Evolutionary conservation across 2,329 filamentous ascomycete genomes (phyloP).

Genomic region (Penicillium carneum): DNA sequence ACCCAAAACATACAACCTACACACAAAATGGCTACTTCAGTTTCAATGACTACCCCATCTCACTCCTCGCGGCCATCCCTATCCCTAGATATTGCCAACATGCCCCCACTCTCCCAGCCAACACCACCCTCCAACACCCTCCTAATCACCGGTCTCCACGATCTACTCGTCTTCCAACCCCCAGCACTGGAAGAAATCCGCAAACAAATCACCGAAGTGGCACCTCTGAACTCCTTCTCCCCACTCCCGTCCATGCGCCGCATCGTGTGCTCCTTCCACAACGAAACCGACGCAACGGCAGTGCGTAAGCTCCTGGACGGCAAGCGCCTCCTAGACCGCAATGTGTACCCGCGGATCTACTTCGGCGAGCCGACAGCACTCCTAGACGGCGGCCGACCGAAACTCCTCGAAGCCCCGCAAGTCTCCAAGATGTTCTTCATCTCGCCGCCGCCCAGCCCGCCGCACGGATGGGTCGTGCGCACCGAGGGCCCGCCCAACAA

Average conservation of each 20-base stretch:
- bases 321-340: conserved; percentile 43
- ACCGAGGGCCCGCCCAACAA: conserved; percentile 71
- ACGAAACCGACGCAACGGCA: conserved; percentile 51
- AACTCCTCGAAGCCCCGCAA: conserved; percentile 64
- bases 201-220: conserved; percentile 51
- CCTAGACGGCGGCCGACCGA: conserved; percentile 45
- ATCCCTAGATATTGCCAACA: conserved; percentile 55
- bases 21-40: conserved; percentile 37
- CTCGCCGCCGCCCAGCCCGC: conserved; percentile 68
- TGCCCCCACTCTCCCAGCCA: conserved; percentile 56
- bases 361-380: conserved; percentile 63
- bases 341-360: conserved; percentile 55
- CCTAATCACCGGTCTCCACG: conserved; percentile 58
- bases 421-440: conserved; percentile 71
- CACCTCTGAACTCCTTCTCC: conserved; percentile 59
- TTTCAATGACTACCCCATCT: conserved; percentile 33
- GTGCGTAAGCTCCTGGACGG: conserved; percentile 55
- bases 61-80: conserved; percentile 46
- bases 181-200: conserved; percentile 54
- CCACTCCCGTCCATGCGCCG: conserved; percentile 59
- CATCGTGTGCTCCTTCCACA: conserved; percentile 59
- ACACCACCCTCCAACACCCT: conserved; percentile 60
- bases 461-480: conserved; percentile 69
- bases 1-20: conserved; percentile 18
- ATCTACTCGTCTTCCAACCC: conserved; percentile 57